phyloP scores from a whole-genome alignment of 371 early-diverging fungal species.

The Actinomortierella wolfii region DNA sequence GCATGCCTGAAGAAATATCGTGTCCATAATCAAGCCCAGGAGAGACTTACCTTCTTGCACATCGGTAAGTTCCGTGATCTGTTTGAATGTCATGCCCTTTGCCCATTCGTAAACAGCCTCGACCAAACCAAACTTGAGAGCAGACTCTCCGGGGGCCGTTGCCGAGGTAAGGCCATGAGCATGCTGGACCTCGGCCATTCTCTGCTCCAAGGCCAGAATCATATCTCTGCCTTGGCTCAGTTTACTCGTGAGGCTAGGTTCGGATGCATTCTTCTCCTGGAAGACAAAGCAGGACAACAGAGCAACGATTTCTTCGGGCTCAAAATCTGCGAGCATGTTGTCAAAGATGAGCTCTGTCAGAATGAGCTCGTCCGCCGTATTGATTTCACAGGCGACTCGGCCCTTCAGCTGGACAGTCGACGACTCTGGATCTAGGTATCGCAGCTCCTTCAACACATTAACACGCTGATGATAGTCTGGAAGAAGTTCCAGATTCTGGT shows the following conservation, averaged over 20 bases:
- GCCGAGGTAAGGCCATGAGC: constrained; percentile 65
- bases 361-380: constrained; percentile 95
- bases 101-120: constrained; percentile 99
- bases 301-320: constrained; percentile 94
- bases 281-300: constrained; percentile 97
- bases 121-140: constrained; percentile 85
- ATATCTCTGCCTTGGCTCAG: constrained; percentile 58
- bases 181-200: constrained; percentile 78
- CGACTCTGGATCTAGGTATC: constrained; percentile 78
- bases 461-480: constrained; percentile 93
- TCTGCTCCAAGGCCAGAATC: constrained; percentile 65
- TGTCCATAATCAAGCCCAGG: constrained; percentile 1
- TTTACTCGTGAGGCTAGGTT: constrained; percentile 30
- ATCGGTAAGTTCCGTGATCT: constrained; percentile 93
- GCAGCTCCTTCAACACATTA: constrained; percentile 76
- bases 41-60: constrained; percentile 84
- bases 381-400: constrained; percentile 99
- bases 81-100: constrained; percentile 89
- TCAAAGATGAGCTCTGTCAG: constrained; percentile 98
- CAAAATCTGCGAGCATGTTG: constrained; percentile 89
- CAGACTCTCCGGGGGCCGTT: constrained; percentile 28
- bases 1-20: not conserved
- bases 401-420: constrained; percentile 96
- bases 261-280: constrained; percentile 77
- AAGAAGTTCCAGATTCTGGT: constrained; percentile 88